Evolutionary conservation across 371 early-diverging fungal species (phyloP).

Genomic region (Massospora cicadina): DNA sequence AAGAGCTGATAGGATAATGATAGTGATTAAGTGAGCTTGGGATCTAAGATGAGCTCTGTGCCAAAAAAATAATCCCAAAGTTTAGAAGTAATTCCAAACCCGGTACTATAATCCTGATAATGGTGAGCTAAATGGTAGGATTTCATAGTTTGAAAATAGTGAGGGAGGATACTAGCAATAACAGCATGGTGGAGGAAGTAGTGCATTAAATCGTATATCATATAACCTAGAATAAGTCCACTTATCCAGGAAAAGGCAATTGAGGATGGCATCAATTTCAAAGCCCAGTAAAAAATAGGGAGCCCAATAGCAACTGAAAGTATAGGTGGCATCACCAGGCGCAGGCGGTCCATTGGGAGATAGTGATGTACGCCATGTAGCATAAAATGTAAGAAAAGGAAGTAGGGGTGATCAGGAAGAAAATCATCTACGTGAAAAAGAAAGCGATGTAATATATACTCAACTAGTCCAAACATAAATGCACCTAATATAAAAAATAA

Average conservation of each 20-base stretch:
- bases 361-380: slow-evolving; percentile 92
- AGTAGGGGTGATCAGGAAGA: slow-evolving; percentile 63
- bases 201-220: slow-evolving; percentile 79
- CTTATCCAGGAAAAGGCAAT: slow-evolving; percentile 40
- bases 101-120: slow-evolving; percentile 67
- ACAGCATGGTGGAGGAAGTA: slow-evolving; percentile 89
- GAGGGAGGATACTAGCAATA: slow-evolving; percentile 22
- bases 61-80: slow-evolving; percentile 78
- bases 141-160: slow-evolving; percentile 68
- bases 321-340: slow-evolving; percentile 93
- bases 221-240: slow-evolving; percentile 67
- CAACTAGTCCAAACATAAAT: slow-evolving; percentile 59
- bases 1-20: no score
- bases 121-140: slow-evolving; percentile 89
- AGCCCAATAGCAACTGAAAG: slow-evolving; percentile 42
- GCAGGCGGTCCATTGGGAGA: slow-evolving; percentile 86
- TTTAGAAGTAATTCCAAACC: slow-evolving; percentile 86
- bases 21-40: not conserved
- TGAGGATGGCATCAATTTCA: slow-evolving; percentile 26
- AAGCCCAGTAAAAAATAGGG: slow-evolving; percentile 33
- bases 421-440: slow-evolving; percentile 77
- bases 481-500: slow-evolving; percentile 41
- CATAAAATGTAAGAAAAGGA: slow-evolving; percentile 63
- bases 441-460: slow-evolving; percentile 80
- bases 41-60: slow-evolving; percentile 24